Evolutionary conservation across 2,329 filamentous ascomycete genomes (phyloP), one percentile per base, ranked within the genome.

Genomic region (Pochonia chlamydosporia): DNA sequence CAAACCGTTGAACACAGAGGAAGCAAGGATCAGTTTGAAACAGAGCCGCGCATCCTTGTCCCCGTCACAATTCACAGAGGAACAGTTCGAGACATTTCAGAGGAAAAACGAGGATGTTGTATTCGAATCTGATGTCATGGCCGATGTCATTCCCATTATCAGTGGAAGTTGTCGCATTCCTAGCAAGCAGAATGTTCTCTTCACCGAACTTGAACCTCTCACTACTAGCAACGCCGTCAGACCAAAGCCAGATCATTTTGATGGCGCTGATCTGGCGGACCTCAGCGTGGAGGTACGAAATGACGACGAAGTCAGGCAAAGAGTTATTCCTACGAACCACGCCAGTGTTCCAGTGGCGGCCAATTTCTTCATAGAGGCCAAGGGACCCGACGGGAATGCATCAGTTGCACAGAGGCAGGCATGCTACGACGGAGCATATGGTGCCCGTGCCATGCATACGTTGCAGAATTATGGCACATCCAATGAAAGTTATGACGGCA

Each of bases 281-380:
- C 26, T 48, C 13, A 10, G 11, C 11, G 4, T n/a, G 3, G 20
- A 25, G 18, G 18, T 43, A 5, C 26, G 45, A 18, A 37, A 39
- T 30, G 23, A 40, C 23, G 3, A 25, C 13, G 24, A 24, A 23
- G 10, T 39, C 1, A 23, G 14, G 14, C 3, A 1, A 9, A 25
- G 28, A n/a, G n/a, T 69, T 30, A 52, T 66, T 24, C 65, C 67
- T 14, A 65, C 64, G 9, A 63, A 55, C 11, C 49, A 60, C 40
- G 40, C 44, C 18, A 52, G 58, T 47, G 52, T 57, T 39, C 66
- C 66, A 3, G 52, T 64, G 2, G 54, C 54, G n/a, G 67, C 66
- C 5, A 71, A 71, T 51, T 67, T 68, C 48, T 70, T 71, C 49
- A 40, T 70, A 4, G 61, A 62, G 42, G 61, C 53, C 0, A 71